Conservation (phyloP, 306 rosid species). For the Pterocarpus macrocarpus region DNA sequence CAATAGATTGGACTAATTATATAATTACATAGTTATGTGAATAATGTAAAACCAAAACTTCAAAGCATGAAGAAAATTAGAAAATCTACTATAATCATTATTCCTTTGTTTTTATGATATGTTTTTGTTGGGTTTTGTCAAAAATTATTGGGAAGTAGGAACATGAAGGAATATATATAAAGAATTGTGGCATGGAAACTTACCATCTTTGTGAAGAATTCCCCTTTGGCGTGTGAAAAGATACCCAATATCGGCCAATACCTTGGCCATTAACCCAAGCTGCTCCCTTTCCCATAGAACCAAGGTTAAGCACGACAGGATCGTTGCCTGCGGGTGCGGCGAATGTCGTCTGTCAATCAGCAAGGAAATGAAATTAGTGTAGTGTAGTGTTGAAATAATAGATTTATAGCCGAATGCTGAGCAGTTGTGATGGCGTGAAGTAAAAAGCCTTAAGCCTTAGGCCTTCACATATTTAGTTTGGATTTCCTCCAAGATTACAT, state of each 20-base stretch:
- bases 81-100: constrained; percentile 3
- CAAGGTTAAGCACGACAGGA: constrained; percentile 78
- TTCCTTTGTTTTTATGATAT: not conserved
- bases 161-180: not conserved
- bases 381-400: not conserved
- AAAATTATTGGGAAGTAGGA: constrained; percentile 4
- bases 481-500: constrained; percentile 17
- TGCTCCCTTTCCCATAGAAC: constrained; percentile 92
- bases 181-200: not conserved
- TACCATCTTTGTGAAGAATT: constrained; percentile 88
- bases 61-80: constrained; percentile 15
- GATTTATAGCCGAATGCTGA: not conserved
- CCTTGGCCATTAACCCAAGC: constrained; percentile 82
- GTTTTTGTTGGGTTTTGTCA: not conserved
- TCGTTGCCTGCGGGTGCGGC: constrained; percentile 73
- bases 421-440: not conserved
- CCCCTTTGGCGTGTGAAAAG: constrained; percentile 74
- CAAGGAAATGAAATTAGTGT: constrained; percentile 29
- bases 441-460: not conserved
- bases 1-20: constrained; percentile 3
- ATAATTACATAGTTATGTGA: not conserved
- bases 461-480: constrained; percentile 9
- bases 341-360: constrained; percentile 64
- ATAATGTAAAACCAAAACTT: constrained; percentile 6
- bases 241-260: constrained; percentile 91